These are phyloP conservation scores for Theobroma grandiflorum DNA, from an alignment of 441 rosid genomes.

Conservation along the genomic window DNA sequence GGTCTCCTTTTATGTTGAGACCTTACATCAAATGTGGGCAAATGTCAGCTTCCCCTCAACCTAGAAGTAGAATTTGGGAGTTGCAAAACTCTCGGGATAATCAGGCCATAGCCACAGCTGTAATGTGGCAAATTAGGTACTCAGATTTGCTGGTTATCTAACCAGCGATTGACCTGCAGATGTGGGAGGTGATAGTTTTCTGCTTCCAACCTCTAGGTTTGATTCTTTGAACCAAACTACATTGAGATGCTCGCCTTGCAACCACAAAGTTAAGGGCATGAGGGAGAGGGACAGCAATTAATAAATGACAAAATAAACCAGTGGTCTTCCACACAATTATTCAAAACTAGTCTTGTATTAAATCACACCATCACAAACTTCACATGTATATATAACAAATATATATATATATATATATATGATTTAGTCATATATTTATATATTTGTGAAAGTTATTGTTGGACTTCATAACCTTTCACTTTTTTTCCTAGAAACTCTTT, in stretches of 20 bases:
- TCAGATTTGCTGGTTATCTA: not conserved
- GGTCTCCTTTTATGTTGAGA: constrained; percentile 3
- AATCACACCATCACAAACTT: not conserved
- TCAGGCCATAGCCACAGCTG: not conserved
- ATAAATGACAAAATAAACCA: not conserved
- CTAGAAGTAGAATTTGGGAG: not conserved
- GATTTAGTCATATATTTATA: too few relatives aligned
- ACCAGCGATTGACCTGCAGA: not conserved
- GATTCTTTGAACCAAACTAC: not conserved
- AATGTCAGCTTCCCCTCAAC: constrained; percentile 13
- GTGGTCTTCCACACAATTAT: not conserved
- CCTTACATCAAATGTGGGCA: constrained; percentile 19
- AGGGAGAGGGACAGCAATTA: not conserved
- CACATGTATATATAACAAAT: not conserved
- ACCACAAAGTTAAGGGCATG: not conserved
- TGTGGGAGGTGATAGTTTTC: not conserved
- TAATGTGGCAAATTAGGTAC: not conserved
- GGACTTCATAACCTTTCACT: not conserved
- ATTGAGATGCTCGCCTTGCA: not conserved
- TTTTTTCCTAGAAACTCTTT: not conserved
- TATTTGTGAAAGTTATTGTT: not conserved
- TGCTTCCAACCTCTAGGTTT: not conserved
- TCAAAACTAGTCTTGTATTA: not conserved
- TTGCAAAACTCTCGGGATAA: not conserved
- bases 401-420: too few relatives aligned